Base-by-base conservation (phyloP, 345 rosid species). In the Brassica rapa region DNA sequence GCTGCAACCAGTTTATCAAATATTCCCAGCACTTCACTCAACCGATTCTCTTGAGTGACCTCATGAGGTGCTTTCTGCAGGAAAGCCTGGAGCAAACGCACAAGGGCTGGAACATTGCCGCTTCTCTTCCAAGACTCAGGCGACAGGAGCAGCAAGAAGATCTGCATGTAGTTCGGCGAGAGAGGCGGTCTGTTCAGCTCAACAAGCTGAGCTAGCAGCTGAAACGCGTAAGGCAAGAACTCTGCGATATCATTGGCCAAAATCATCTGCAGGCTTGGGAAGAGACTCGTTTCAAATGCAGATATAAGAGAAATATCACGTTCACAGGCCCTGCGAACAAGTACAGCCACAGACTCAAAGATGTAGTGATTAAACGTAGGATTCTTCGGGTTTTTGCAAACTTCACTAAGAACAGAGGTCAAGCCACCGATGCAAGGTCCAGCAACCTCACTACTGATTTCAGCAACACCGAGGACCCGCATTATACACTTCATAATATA, bases 161-260 rank as follows among this genome's bases (percentile, higher is more conserved):
- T 89, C 79, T 88, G 92, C 96, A 93, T 85, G 88, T 96, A 93
- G 71, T 30, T 89, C 5, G 89, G 84, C 7, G 94, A 77, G 60
- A 96, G 79, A 65, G 99, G 98, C 64, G 98, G 94, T 79, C 88
- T 88, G 74, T 87, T 96, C 80, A 93, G 76, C 83, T 93, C 98
- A 67, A 96, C 92, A 69, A 96, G 93, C 79, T 89, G 98, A 78
- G 99, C 98, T 81, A 93, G 84, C 33, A 96, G 86, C 88, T 96
- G 99, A 86, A 96, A 93, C 60, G 97, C 97, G 71, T 96, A 96
- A 30, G 99, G 98, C 85, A 96, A 86, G 84, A 96, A 96, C 86
- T 96, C 99, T 4, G 93, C 78, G 21, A 93, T 96, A 75, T 90
- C 94, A 80, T 87, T 88, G 74, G 73, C 86, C 86, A 96, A 85